phyloP scores from a whole-genome alignment of 2,329 filamentous ascomycete genomes.

The Verticillium tricorpus region DNA sequence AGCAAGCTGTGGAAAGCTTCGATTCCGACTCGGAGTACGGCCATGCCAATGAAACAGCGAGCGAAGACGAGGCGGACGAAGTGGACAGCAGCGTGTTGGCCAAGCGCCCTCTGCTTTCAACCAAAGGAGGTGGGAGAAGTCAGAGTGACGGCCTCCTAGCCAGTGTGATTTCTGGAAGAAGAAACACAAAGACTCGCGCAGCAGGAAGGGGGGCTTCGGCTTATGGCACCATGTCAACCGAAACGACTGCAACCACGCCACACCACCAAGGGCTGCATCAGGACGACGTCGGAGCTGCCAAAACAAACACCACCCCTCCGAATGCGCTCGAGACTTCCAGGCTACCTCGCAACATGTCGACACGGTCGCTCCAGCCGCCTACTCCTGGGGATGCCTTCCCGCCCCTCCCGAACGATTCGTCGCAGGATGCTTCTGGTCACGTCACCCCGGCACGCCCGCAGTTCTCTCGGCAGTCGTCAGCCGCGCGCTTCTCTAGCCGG shows the following conservation, averaged over 20 bases:
- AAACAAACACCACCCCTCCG: background rate
- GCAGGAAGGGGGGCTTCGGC: background rate
- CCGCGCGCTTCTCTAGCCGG: constrained; percentile 65
- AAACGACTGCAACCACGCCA: background rate
- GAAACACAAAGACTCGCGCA: background rate
- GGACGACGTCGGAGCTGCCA: background rate
- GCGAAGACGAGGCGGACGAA: constrained; percentile 18
- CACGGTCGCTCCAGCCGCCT: background rate
- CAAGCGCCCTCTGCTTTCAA: constrained; percentile 12
- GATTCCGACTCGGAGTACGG: constrained; percentile 28
- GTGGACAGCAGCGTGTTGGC: constrained; percentile 13
- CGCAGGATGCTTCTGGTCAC: constrained; percentile 2
- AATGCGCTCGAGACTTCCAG: background rate
- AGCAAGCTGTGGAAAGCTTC: constrained; percentile 20
- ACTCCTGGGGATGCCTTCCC: background rate
- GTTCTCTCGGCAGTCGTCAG: constrained; percentile 47
- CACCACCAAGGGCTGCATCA: background rate
- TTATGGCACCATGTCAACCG: constrained; percentile 18
- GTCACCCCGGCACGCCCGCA: constrained; percentile 34
- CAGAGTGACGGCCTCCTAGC: constrained; percentile 11
- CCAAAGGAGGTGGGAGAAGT: constrained; percentile 8
- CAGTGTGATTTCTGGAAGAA: constrained; percentile 1
- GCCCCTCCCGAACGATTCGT: background rate
- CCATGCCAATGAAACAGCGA: constrained; percentile 25
- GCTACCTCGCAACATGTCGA: background rate